A percentile compares a stretch with the other conserved stretches of the same genome.
Conservation (phyloP, 768 basidiomycete species). For the Leccinum arenicola region DNA sequence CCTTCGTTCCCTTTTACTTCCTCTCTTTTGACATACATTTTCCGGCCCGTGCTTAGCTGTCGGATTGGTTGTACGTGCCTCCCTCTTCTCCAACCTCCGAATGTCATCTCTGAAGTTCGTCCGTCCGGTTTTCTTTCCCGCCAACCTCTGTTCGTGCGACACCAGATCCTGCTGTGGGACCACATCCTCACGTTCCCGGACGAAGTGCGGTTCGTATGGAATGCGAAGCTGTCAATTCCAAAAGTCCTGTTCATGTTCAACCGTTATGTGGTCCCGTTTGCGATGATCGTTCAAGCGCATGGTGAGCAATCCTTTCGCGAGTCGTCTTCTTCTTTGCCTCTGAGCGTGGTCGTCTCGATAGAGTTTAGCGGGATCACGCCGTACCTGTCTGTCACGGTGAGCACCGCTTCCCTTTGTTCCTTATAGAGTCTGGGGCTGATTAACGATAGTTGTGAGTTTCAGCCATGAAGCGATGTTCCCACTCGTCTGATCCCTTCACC, state of each 20-base stretch:
- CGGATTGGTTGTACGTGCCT: conserved; percentile 24
- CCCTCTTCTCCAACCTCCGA: neutral
- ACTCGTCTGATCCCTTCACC: conserved; percentile 2
- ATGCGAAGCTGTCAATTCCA: conserved; percentile 23
- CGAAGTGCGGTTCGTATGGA: conserved; percentile 34
- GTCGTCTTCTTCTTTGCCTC: neutral
- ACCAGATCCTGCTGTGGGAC: conserved; percentile 34
- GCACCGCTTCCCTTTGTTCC: neutral
- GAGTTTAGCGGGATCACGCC: conserved; percentile 23
- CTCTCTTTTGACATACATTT: neutral
- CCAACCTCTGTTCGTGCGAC: neutral
- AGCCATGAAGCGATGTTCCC: no score
- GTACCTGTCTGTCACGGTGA: conserved; percentile 19
- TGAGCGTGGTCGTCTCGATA: neutral
- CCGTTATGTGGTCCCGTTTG: conserved; percentile 32
- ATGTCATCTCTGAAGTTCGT: neutral
- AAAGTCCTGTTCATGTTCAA: conserved; percentile 35
- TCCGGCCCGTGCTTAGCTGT: conserved; percentile 12
- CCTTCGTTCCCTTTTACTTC: neutral
- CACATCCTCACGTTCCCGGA: conserved; percentile 33
- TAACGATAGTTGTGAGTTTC: neutral
- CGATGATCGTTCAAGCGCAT: conserved; percentile 29
- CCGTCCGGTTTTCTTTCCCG: neutral
- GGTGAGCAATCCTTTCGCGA: conserved; percentile 20
- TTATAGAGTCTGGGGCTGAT: neutral